Percentiles rank a stretch among this genome's conserved stretches.
phyloP scores from a whole-genome alignment of 495 filamentous ascomycete genomes.

The Tetracladium setigerum region DNA sequence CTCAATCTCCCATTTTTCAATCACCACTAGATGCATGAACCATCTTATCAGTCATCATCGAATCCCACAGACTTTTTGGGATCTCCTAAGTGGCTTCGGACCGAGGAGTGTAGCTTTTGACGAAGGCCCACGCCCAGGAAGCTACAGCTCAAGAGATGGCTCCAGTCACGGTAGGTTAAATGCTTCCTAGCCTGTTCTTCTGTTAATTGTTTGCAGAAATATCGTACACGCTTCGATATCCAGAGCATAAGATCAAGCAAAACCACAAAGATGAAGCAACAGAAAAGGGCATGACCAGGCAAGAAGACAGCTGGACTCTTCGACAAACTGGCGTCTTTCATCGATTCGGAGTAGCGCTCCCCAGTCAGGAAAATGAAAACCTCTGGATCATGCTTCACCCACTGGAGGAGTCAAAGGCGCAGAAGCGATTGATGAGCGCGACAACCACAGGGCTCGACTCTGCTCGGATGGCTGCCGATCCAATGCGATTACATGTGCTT shows the following conservation, averaged over 20 bases:
- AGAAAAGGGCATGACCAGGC: too few relatives aligned
- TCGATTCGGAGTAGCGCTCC: slow-evolving; percentile 13
- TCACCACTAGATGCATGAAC: neutral
- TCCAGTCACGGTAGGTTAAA: too few relatives aligned
- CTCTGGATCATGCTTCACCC: slow-evolving; percentile 29
- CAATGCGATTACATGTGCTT: slow-evolving; percentile 24
- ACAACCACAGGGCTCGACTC: neutral
- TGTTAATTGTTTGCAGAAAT: too few relatives aligned
- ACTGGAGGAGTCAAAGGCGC: slow-evolving; percentile 13
- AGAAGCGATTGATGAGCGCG: slow-evolving; percentile 13
- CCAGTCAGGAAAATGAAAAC: slow-evolving; percentile 14
- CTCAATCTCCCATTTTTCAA: neutral
- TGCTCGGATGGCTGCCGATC: neutral
- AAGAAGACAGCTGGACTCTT: slow-evolving; percentile 21
- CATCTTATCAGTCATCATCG: neutral
- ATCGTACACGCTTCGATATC: too few relatives aligned
- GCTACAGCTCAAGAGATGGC: neutral
- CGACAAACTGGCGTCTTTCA: slow-evolving; percentile 35
- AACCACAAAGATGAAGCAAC: too few relatives aligned
- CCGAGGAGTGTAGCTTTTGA: neutral
- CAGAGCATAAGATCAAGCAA: too few relatives aligned
- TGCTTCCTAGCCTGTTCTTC: too few relatives aligned
- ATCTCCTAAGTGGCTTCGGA: neutral
- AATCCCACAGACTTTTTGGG: neutral
- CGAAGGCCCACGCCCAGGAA: neutral